Conservation (phyloP, 352 stramenopile species). For the Phytopythium sindhum region DNA sequence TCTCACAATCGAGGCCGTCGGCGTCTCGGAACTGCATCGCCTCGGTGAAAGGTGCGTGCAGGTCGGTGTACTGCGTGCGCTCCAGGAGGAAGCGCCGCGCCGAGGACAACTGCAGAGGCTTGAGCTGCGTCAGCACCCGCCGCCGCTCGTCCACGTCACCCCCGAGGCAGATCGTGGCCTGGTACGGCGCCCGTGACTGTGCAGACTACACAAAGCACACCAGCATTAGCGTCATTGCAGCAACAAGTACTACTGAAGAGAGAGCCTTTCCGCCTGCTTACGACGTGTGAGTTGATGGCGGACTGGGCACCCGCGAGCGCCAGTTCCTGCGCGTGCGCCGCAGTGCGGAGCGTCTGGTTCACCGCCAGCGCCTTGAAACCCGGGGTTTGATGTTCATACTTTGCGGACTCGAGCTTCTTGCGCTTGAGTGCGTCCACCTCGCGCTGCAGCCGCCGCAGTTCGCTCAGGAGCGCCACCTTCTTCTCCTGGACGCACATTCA, state of each 20-base stretch:
- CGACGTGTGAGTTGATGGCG: slow-evolving; percentile 19
- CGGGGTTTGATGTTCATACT: too few species aligned
- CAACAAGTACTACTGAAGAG: neutral
- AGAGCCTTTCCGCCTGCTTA: neutral
- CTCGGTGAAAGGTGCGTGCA: slow-evolving; percentile 15
- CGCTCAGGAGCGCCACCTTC: neutral
- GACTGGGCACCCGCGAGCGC: slow-evolving; percentile 25
- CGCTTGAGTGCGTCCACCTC: slow-evolving; percentile 1
- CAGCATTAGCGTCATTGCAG: neutral
- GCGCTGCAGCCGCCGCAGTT: neutral
- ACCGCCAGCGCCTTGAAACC: too few species aligned
- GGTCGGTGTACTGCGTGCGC: slow-evolving; percentile 33
- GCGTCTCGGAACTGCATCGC: slow-evolving; percentile 17
- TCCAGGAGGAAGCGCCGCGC: slow-evolving; percentile 36
- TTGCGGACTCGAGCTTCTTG: neutral
- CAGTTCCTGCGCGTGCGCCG: slow-evolving; percentile 16
- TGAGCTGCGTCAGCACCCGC: slow-evolving; percentile 26
- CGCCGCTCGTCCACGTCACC: slow-evolving; percentile 23
- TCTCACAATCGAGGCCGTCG: slow-evolving; percentile 36
- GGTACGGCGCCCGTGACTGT: slow-evolving; percentile 25
- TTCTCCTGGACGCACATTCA: neutral
- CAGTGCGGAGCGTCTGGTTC: slow-evolving; percentile 8
- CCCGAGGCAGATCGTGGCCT: slow-evolving; percentile 38
- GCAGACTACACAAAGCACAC: slow-evolving; percentile 16
- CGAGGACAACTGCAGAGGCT: slow-evolving; percentile 18